A percentile compares a stretch with the other conserved stretches of the same genome.
Evolutionary conservation across 495 filamentous ascomycete genomes (phyloP).

Genomic region (Podospora pseudoanserina): DNA sequence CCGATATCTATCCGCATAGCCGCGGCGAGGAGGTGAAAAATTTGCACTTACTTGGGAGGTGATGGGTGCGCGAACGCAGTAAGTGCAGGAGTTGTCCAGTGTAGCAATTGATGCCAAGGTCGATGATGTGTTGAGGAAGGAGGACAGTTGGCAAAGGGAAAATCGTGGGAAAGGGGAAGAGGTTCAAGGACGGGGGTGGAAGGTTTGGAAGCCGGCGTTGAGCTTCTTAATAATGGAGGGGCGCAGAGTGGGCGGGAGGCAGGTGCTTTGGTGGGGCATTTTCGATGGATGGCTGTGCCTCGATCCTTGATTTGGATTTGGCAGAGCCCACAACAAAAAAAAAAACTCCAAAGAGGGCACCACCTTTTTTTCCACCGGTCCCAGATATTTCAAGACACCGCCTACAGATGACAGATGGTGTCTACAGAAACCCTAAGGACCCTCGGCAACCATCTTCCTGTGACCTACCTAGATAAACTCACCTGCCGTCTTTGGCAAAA

Average conservation of each 20-base stretch:
- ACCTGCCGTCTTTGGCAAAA: not conserved
- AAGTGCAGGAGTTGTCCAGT: not conserved
- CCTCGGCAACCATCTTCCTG: not conserved
- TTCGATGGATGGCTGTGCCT: conserved; percentile 20
- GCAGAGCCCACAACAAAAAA: conserved; percentile 18
- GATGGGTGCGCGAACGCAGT: not conserved
- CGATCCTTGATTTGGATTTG: conserved; percentile 20
- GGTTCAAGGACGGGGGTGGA: conserved; percentile 1
- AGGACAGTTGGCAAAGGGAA: conserved; percentile 8
- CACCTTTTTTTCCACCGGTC: not conserved
- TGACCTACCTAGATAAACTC: not conserved
- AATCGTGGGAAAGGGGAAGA: conserved; percentile 11
- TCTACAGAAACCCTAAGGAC: not conserved
- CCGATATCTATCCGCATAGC: not conserved
- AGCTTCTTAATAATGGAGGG: conserved; percentile 32
- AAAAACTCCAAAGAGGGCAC: conserved; percentile 21
- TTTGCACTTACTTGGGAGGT: not conserved
- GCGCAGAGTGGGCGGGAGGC: conserved; percentile 15
- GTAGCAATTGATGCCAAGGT: conserved; percentile 4
- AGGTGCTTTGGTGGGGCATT: conserved; percentile 9
- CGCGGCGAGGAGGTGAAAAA: not conserved
- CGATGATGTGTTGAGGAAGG: conserved; percentile 5
- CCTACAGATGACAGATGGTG: not conserved
- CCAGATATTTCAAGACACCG: not conserved
- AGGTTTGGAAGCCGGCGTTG: conserved; percentile 17